Percentiles rank a stretch among this genome's conserved stretches.
Conservation (phyloP, 805 yeast genomes). For the Maudiozyma pseudohumilis region DNA sequence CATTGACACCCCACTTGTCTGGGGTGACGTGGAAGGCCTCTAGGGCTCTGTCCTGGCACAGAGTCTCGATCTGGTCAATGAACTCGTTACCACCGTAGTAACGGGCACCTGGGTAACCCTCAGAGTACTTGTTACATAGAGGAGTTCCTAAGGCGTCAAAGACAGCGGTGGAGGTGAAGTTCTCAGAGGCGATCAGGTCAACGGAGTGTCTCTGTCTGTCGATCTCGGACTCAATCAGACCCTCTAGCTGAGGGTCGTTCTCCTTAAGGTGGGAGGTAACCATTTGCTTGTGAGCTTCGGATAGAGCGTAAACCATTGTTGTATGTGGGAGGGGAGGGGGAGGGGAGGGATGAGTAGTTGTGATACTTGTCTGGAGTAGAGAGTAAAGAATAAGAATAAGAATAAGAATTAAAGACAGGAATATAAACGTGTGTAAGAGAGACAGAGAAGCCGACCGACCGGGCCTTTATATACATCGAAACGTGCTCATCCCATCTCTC, state of each 20-base stretch:
- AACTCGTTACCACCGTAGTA: constrained; percentile 98
- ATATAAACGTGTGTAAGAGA: too few species aligned
- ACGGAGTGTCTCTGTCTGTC: constrained; percentile 89
- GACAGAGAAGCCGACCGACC: too few species aligned
- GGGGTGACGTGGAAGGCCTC: constrained; percentile 75
- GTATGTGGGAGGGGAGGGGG: not conserved
- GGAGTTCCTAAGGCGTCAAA: constrained; percentile 95
- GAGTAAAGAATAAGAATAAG: too few species aligned
- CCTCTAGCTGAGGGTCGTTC: constrained; percentile 72
- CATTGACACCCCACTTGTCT: constrained; percentile 95
- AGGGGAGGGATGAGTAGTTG: too few species aligned
- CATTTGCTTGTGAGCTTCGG: constrained; percentile 54
- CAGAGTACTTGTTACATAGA: constrained; percentile 97
- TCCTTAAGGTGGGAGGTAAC: constrained; percentile 49
- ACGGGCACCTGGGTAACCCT: constrained; percentile 98
- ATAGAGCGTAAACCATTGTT: constrained; percentile 50
- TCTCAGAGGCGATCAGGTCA: constrained; percentile 92
- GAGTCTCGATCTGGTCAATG: constrained; percentile 84
- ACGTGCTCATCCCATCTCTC: too few species aligned
- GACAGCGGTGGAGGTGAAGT: constrained; percentile 92
- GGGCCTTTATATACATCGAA: too few species aligned
- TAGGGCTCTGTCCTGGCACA: constrained; percentile 92
- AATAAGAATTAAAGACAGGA: too few species aligned
- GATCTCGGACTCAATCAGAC: constrained; percentile 68
- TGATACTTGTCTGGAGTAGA: too few species aligned